phyloP scores from a whole-genome alignment of 306 rosid genomes.

The Lablab purpureus region DNA sequence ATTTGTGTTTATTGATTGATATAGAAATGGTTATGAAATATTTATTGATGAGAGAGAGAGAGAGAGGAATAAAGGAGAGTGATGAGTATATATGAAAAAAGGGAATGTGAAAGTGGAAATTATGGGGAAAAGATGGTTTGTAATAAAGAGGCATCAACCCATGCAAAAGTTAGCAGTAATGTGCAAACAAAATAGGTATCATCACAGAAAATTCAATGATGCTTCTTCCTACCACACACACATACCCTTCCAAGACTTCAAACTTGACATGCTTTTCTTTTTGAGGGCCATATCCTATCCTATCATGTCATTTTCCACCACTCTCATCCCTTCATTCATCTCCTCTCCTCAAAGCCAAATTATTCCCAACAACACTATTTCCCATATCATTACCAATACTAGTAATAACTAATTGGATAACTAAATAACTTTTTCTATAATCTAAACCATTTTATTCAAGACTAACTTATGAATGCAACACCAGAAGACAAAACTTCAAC shows the following conservation, averaged over 20 bases:
- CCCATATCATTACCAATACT: neutral
- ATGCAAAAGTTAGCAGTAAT: neutral
- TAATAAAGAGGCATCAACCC: too few relatives aligned
- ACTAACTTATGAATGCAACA: neutral
- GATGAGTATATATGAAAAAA: too few relatives aligned
- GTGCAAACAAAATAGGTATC: slow-evolving; percentile 38
- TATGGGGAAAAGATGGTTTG: too few relatives aligned
- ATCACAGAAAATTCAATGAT: slow-evolving; percentile 32
- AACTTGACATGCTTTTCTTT: neutral
- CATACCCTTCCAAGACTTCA: slow-evolving; percentile 5
- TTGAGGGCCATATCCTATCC: neutral
- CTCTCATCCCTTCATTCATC: neutral
- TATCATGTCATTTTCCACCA: neutral
- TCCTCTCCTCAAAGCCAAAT: too few relatives aligned
- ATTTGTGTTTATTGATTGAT: too few relatives aligned
- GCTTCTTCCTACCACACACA: slow-evolving; percentile 44
- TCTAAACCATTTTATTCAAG: too few relatives aligned
- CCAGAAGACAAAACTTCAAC: neutral
- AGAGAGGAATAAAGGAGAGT: too few relatives aligned
- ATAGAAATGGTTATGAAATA: too few relatives aligned
- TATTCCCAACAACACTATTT: neutral
- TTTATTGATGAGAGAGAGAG: too few relatives aligned
- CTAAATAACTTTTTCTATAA: neutral
- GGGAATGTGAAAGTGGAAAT: too few relatives aligned
- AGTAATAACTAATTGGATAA: too few relatives aligned